phyloP scores from a whole-genome alignment of 2,329 filamentous ascomycete genomes.

The Phaeomoniella chlamydospora region DNA sequence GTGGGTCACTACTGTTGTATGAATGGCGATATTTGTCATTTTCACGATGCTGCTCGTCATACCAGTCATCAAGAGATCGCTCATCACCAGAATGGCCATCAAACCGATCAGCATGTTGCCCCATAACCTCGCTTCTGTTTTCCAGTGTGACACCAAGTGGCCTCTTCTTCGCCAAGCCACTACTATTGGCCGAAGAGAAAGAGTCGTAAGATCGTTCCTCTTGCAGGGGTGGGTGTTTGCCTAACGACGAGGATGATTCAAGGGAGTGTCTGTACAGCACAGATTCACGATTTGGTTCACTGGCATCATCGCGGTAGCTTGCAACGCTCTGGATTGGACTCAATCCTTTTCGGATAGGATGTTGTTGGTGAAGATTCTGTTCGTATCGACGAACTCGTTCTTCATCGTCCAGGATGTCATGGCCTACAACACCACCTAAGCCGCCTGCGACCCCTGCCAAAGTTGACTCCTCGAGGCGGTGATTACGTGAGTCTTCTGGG shows the following conservation, averaged over 20 bases:
- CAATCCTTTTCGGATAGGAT: slow-evolving; percentile 54
- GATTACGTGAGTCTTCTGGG: slow-evolving; percentile 14
- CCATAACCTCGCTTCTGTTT: slow-evolving; percentile 32
- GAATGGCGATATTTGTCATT: slow-evolving; percentile 43
- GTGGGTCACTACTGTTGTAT: slow-evolving; percentile 36
- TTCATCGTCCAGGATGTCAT: slow-evolving; percentile 24
- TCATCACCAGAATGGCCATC: slow-evolving; percentile 23
- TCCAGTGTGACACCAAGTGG: slow-evolving; percentile 38
- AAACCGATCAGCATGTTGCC: slow-evolving; percentile 19
- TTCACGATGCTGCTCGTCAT: slow-evolving; percentile 38
- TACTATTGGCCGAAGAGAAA: slow-evolving; percentile 42
- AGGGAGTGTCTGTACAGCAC: slow-evolving; percentile 32
- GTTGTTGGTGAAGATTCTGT: slow-evolving; percentile 50
- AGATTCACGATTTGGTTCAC: slow-evolving; percentile 44
- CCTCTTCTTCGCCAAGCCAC: slow-evolving; percentile 38
- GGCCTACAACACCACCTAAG: slow-evolving; percentile 23
- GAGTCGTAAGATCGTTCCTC: slow-evolving; percentile 39
- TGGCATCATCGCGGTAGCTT: slow-evolving; percentile 53
- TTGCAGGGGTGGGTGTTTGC: slow-evolving; percentile 20
- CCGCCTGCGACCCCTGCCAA: slow-evolving; percentile 19
- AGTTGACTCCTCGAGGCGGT: slow-evolving; percentile 11
- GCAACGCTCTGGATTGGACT: slow-evolving; percentile 90
- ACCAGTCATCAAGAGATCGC: slow-evolving; percentile 17
- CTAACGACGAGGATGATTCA: slow-evolving; percentile 49
- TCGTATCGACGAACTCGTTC: slow-evolving; percentile 16